Conservation (phyloP, 2,329 filamentous ascomycete genomes). For the Rachicladosporium sp. region DNA sequence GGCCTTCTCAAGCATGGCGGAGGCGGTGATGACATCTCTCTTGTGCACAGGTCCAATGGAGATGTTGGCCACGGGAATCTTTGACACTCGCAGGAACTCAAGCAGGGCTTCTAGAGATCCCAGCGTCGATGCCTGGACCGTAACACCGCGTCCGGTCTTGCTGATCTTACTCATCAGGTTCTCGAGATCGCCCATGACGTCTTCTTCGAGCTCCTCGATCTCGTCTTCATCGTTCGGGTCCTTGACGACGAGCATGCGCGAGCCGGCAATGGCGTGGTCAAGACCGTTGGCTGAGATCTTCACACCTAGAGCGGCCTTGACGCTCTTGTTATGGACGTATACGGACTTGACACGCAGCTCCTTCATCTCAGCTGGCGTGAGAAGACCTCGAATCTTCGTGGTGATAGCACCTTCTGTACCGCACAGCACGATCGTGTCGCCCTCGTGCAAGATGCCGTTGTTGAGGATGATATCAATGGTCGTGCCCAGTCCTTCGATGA, state of each 20-base stretch:
- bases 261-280: conserved; percentile 92
- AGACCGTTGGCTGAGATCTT: conserved; percentile 96
- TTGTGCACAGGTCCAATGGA: conserved; percentile 97
- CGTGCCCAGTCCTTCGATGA: conserved; percentile 96
- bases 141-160: conserved; percentile 90
- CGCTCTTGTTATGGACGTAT: conserved; percentile 98
- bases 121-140: conserved; percentile 91
- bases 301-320: conserved; percentile 95
- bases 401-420: conserved; percentile 90
- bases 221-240: conserved; percentile 75
- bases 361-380: conserved; percentile 85
- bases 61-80: conserved; percentile 95
- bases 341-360: conserved; percentile 90
- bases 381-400: conserved; percentile 85
- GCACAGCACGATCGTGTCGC: conserved; percentile 86
- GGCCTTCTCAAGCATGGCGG: conserved; percentile 90
- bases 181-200: conserved; percentile 90
- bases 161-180: conserved; percentile 83
- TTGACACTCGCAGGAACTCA: conserved; percentile 89
- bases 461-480: conserved; percentile 95
- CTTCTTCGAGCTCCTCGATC: conserved; percentile 78
- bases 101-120: conserved; percentile 92
- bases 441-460: conserved; percentile 88
- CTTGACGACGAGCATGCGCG: conserved; percentile 83
- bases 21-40: conserved; percentile 87